Evolutionary conservation across 495 filamentous ascomycete genomes (phyloP).

Genomic region (Xylaria scruposa): DNA sequence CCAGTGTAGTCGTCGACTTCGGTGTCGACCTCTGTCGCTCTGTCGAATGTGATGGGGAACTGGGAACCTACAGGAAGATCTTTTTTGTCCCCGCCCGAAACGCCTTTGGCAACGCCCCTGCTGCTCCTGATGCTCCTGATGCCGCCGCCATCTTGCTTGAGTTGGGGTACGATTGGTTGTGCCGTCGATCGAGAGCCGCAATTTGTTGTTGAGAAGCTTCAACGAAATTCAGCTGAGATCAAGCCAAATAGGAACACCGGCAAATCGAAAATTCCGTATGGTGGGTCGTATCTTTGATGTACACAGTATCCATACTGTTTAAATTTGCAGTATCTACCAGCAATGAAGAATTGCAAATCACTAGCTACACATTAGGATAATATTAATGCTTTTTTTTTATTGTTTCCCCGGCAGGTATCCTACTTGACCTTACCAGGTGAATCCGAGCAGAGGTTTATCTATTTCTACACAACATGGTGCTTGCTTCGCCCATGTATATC

Average conservation of each 20-base stretch:
- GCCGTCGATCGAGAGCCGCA: neutral
- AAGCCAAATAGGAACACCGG: neutral
- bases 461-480: conserved; percentile 24
- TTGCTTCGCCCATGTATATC: neutral
- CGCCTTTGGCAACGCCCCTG: conserved; percentile 31
- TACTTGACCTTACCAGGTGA: neutral
- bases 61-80: conserved; percentile 67
- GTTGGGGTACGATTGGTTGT: neutral
- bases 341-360: too few species aligned
- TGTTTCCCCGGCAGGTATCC: conserved; percentile 6
- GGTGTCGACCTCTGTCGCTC: neutral
- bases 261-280: conserved; percentile 27
- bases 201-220: neutral
- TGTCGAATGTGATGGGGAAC: conserved; percentile 3
- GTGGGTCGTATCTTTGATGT: neutral
- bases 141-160: conserved; percentile 14
- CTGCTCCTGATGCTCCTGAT: conserved; percentile 27
- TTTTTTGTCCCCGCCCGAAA: conserved; percentile 62
- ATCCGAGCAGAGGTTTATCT: conserved; percentile 3
- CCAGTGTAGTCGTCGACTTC: neutral
- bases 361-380: neutral
- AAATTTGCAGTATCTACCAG: too few species aligned
- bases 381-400: conserved; percentile 4
- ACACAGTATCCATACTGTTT: neutral
- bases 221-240: neutral